These are phyloP conservation scores for Xerocomus brunneocitrinus DNA, from an alignment of 768 basidiomycete species.

Conservation along the genomic window DNA sequence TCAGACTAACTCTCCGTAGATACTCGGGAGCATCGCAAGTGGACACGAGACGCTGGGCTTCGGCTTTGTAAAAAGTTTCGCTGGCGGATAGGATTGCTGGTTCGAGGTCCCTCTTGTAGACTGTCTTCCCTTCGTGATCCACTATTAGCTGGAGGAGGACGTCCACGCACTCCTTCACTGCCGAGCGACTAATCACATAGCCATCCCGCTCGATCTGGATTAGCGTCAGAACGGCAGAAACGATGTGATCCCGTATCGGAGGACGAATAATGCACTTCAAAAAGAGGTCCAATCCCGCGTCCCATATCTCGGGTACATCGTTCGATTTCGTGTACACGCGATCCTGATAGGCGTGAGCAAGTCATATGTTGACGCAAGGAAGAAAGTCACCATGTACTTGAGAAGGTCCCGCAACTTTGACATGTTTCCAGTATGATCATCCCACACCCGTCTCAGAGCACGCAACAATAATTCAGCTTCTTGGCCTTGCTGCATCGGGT, in stretches of 20 bases:
- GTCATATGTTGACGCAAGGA: background rate
- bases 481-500: conserved; percentile 70
- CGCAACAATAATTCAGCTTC: conserved; percentile 86
- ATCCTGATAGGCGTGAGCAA: conserved; percentile 54
- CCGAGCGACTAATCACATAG: conserved; percentile 84
- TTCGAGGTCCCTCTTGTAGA: conserved; percentile 85
- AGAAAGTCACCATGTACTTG: conserved; percentile 83
- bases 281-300: conserved; percentile 81
- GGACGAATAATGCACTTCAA: conserved; percentile 71
- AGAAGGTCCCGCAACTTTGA: conserved; percentile 82
- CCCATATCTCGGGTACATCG: conserved; percentile 74
- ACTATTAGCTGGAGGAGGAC: conserved; percentile 69
- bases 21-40: conserved; percentile 80
- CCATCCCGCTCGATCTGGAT: conserved; percentile 91
- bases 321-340: conserved; percentile 76
- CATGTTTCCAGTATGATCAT: conserved; percentile 90
- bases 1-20: conserved; percentile 60
- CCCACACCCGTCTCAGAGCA: conserved; percentile 82
- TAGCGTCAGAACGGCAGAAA: conserved; percentile 78
- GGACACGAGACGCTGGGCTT: conserved; percentile 66
- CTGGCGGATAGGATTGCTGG: conserved; percentile 76
- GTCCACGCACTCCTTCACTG: conserved; percentile 84
- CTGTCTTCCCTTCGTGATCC: conserved; percentile 45
- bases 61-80: conserved; percentile 69
- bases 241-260: conserved; percentile 80